These are phyloP conservation scores for Chenopodium quinoa DNA, from an alignment of 148 eudicot genomes.

Conservation along the genomic window DNA sequence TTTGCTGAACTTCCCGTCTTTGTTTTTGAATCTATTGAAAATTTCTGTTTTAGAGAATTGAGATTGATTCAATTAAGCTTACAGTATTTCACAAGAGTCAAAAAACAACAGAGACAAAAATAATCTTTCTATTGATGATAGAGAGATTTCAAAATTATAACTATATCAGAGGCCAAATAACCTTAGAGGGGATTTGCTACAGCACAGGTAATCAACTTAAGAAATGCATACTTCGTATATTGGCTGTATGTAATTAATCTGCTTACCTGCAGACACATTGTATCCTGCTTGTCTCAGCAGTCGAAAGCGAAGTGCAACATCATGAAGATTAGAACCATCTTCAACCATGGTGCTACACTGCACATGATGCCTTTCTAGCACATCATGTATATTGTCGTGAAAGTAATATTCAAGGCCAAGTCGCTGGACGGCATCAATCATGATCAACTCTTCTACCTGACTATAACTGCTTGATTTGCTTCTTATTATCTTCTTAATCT, in stretches of 20 bases:
- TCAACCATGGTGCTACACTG: not conserved
- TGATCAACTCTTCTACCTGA: slow-evolving; percentile 11
- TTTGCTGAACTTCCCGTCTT: slow-evolving; percentile 32
- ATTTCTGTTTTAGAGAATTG: slow-evolving; percentile 27
- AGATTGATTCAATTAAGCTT: no score
- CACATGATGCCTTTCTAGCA: slow-evolving; percentile 2
- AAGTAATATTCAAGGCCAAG: slow-evolving; percentile 39
- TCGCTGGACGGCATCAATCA: slow-evolving; percentile 29
- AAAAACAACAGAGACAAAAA: no score
- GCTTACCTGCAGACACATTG: slow-evolving; percentile 10
- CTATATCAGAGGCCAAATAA: no score
- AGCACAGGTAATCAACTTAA: no score
- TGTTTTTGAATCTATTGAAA: slow-evolving; percentile 36
- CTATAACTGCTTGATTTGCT: not conserved
- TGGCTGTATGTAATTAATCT: not conserved
- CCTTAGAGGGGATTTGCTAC: no score
- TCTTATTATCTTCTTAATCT: slow-evolving; percentile 5
- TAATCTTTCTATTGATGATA: no score
- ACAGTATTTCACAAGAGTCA: no score
- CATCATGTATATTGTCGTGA: slow-evolving; percentile 38
- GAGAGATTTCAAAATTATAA: no score
- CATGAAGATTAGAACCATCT: slow-evolving; percentile 26
- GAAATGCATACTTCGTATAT: no score
- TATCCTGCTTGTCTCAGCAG: slow-evolving; percentile 51
- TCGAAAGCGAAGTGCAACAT: slow-evolving; percentile 44